phyloP scores from a whole-genome alignment of 1,139 yeast genomes.

The Protomyces arabidopsidicola region DNA sequence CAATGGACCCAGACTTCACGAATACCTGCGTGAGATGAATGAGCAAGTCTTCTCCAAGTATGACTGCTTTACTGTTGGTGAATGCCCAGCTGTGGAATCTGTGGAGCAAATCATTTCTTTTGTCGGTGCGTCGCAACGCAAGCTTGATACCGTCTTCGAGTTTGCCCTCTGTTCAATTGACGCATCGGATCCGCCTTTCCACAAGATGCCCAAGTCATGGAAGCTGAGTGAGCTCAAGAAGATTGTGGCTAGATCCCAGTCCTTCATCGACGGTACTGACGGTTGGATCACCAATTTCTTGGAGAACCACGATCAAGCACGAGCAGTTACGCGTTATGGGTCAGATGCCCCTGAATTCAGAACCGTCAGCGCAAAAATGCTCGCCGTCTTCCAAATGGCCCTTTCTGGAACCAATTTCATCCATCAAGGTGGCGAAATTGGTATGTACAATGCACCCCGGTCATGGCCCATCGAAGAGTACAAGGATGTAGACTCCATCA shows the following conservation, averaged over 20 bases:
- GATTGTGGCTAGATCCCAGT: slow-evolving; percentile 42
- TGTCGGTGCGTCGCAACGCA: slow-evolving; percentile 47
- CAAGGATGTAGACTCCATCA: slow-evolving; percentile 49
- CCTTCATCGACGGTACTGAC: slow-evolving; percentile 48
- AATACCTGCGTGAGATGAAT: slow-evolving; percentile 54
- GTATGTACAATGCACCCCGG: slow-evolving; percentile 49
- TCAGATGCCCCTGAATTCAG: slow-evolving; percentile 43
- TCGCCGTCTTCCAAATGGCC: slow-evolving; percentile 47
- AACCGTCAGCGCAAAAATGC: slow-evolving; percentile 47
- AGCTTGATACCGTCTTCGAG: slow-evolving; percentile 52
- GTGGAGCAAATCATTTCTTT: slow-evolving; percentile 47
- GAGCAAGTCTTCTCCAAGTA: slow-evolving; percentile 47
- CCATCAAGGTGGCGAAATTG: slow-evolving; percentile 58
- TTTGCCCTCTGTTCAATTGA: slow-evolving; percentile 47
- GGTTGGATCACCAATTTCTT: slow-evolving; percentile 58
- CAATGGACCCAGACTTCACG: slow-evolving; percentile 55
- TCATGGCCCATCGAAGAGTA: slow-evolving; percentile 50
- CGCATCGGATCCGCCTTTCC: slow-evolving; percentile 5
- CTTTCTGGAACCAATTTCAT: slow-evolving; percentile 54
- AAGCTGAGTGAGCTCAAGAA: slow-evolving; percentile 45
- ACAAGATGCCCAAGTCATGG: slow-evolving; percentile 41
- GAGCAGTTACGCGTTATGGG: slow-evolving; percentile 52
- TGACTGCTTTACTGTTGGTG: slow-evolving; percentile 57
- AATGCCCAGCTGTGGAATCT: slow-evolving; percentile 45
- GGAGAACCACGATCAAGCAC: slow-evolving; percentile 58